A percentile compares a stretch with the other conserved stretches of the same genome.
Evolutionary conservation across 2,329 filamentous ascomycete genomes (phyloP).

Genomic region (Xylaria sp.): DNA sequence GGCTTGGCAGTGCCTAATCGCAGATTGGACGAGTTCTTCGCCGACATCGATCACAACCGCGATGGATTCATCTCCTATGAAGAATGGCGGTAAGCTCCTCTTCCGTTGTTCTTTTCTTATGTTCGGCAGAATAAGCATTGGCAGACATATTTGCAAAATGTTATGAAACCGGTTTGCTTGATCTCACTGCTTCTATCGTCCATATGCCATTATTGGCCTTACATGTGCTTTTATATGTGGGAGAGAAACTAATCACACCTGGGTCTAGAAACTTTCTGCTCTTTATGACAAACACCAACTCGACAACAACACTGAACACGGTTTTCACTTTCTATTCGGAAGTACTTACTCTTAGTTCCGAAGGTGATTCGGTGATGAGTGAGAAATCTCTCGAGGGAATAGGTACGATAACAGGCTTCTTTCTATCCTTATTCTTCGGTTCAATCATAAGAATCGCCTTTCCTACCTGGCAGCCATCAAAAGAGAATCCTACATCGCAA

Average conservation of each 20-base stretch:
- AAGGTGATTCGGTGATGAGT: constrained; percentile 92
- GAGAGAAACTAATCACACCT: constrained; percentile 17
- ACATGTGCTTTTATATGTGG: not conserved
- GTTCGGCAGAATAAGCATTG: not conserved
- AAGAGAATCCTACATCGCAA: constrained; percentile 31
- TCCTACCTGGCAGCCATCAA: constrained; percentile 54
- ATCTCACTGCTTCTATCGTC: not conserved
- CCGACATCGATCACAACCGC: constrained; percentile 87
- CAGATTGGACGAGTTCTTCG: constrained; percentile 86
- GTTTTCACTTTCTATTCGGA: constrained; percentile 92
- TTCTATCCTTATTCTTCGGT: constrained; percentile 79
- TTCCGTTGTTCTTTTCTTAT: not conserved
- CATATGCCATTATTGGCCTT: not conserved
- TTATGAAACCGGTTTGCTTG: not conserved
- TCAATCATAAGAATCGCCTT: constrained; percentile 75
- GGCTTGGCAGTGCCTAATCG: constrained; percentile 81
- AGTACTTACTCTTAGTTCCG: constrained; percentile 86
- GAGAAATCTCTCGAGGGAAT: constrained; percentile 91
- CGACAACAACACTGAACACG: constrained; percentile 77
- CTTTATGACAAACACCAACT: constrained; percentile 76
- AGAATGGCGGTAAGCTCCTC: constrained; percentile 90
- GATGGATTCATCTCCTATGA: constrained; percentile 90
- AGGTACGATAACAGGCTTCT: constrained; percentile 81
- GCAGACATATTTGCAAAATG: not conserved
- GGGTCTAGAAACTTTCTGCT: constrained; percentile 83